Evolutionary conservation across 1,284 basidiomycete genomes (phyloP).

Genomic region (Cystobasidiaceae sp.): DNA sequence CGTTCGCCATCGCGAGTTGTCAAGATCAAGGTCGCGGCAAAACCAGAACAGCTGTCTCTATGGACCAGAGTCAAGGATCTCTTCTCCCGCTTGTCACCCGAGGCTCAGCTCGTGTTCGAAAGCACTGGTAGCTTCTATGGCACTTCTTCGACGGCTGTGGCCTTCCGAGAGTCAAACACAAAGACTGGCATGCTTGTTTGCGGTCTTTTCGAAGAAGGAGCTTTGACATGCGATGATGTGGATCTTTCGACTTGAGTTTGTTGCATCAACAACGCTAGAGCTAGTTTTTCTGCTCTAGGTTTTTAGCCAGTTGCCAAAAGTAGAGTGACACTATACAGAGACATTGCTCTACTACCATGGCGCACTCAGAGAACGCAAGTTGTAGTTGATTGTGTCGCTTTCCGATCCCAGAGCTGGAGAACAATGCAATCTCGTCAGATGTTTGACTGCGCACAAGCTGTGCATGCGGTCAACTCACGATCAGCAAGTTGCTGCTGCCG

Average conservation of each 20-base stretch:
- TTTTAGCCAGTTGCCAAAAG: too few relatives aligned
- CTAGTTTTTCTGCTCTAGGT: too few relatives aligned
- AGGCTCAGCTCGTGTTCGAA: conserved; percentile 1
- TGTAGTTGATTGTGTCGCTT: conserved; percentile 30
- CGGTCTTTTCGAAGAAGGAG: conserved; percentile 19
- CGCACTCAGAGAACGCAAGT: conserved; percentile 16
- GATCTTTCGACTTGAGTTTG: too few relatives aligned
- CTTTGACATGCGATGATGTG: conserved; percentile 2
- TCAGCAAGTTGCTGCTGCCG: conserved; percentile 28
- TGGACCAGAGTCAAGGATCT: background rate
- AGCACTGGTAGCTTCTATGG: conserved; percentile 18
- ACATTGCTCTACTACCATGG: conserved; percentile 16
- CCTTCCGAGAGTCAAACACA: background rate
- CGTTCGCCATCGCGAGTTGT: conserved; percentile 11
- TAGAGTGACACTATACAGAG: background rate
- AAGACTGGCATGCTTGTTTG: conserved; percentile 7
- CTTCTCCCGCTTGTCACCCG: background rate
- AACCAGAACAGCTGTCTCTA: background rate
- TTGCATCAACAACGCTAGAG: too few relatives aligned
- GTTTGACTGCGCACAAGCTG: background rate
- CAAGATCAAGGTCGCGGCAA: background rate
- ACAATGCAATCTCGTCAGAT: too few relatives aligned
- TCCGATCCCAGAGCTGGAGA: conserved; percentile 23
- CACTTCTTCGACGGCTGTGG: conserved; percentile 15
- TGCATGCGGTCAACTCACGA: background rate